These are phyloP conservation scores for Phytophthora pistaciae DNA, from an alignment of 352 stramenopile genomes.

Conservation along the genomic window DNA sequence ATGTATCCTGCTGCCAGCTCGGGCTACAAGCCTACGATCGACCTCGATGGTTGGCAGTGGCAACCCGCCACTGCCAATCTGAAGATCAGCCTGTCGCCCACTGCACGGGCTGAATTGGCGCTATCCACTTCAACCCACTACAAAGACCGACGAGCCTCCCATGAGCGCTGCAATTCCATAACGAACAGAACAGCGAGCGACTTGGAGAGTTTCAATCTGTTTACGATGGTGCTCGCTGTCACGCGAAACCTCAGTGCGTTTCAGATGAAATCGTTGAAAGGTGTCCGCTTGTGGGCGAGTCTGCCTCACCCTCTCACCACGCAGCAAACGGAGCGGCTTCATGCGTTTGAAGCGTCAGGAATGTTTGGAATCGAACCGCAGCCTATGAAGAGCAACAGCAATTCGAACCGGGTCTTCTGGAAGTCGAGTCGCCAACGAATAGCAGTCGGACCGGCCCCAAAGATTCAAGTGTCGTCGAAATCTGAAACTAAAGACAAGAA, in stretches of 20 bases:
- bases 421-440: neutral
- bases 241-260: neutral
- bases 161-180: neutral
- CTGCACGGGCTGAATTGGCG: no score
- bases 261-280: neutral
- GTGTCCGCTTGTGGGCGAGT: neutral
- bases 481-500: neutral
- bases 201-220: neutral
- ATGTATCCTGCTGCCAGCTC: no score
- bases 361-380: neutral
- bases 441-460: neutral
- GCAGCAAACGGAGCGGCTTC: constrained; percentile 1
- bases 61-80: no score
- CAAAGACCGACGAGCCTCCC: neutral
- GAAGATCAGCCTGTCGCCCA: no score
- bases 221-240: neutral
- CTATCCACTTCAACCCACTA: no score
- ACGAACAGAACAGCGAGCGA: neutral
- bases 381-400: neutral
- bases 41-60: no score
- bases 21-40: no score
- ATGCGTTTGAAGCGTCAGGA: neutral
- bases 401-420: neutral
- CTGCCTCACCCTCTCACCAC: neutral
- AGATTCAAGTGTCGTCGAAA: neutral